Evolutionary conservation across 2,329 filamentous ascomycete genomes (phyloP).

Genomic region (Nannizziopsis barbatae): DNA sequence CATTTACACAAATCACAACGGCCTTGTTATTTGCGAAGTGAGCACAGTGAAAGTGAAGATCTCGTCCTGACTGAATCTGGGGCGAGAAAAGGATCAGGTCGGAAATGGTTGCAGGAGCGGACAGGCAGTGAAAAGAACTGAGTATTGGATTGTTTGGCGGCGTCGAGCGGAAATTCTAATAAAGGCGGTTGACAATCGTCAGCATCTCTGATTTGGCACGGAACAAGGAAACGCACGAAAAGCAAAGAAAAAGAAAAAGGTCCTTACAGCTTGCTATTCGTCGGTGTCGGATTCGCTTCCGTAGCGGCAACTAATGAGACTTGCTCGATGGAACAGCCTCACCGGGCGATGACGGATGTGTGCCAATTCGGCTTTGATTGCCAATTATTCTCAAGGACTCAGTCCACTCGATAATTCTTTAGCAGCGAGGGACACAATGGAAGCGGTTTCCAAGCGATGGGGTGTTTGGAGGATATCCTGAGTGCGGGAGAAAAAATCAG

Average conservation of each 20-base stretch:
- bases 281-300: neutral
- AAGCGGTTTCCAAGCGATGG: too few relatives aligned
- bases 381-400: too few relatives aligned
- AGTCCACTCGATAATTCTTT: too few relatives aligned
- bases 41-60: neutral
- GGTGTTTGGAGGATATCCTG: neutral
- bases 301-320: neutral
- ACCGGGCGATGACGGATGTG: neutral
- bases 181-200: neutral
- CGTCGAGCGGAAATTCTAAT: neutral
- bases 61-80: neutral
- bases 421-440: too few relatives aligned
- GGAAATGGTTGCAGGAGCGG: neutral
- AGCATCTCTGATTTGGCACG: neutral
- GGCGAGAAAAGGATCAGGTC: too few relatives aligned
- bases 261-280: neutral
- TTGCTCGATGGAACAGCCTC: too few relatives aligned
- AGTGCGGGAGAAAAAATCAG: neutral
- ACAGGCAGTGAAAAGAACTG: neutral
- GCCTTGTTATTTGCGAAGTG: neutral
- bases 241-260: neutral
- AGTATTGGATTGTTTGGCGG: neutral
- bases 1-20: constrained; percentile 10
- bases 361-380: neutral
- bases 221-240: neutral